Evolutionary conservation across 2,329 filamentous ascomycete species (phyloP), one percentile per base, ranked within the genome.

Genomic region (Aspergillus tanneri): DNA sequence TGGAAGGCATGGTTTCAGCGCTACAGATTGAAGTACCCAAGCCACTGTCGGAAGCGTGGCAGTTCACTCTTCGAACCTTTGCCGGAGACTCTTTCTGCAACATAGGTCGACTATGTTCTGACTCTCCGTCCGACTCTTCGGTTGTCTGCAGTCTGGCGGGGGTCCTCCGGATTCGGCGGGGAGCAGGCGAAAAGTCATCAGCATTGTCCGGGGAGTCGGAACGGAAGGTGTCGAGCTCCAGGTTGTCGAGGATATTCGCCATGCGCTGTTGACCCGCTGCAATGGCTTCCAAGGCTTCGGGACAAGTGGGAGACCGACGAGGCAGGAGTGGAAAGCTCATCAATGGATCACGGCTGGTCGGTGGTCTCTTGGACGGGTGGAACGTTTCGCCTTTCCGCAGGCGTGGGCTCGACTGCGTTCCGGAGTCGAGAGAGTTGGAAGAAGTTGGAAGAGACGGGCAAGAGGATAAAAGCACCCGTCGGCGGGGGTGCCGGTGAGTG

Each of bases 41-140:
- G 45, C 90, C 91, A 67, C 90, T 95, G 73, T 96, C 91, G 12
- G 89, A 93, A 50, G 82, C 81, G 71, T 90, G 86, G 63, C 84
- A 81, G 64, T 84, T 79, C 28, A 42, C 54, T 43, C 47, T 40
- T 28, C 50, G 52, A 38, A 43, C 24, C 43, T 50, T 57, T 21
- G 25, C 30, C 23, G 34, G 43, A 24, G 40, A 16, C 22, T 40
- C 54, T 43, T 61, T 67, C 77, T 76, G 30, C 14, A 34, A 18
- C 16, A 11, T 18, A 18, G 30, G 14, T 18, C 19, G 30, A 18
- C 30, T 34, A 18, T 44, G 60, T 52, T 47, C 38, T 9, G 35
- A 28, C 32, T 49, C 43, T 39, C 62, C 52, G 71, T 65, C 57
- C 53, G 55, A 43, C 36, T 49, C 76, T 39, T 65, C 58, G 47